Percentiles rank a stretch among this genome's conserved stretches.
Evolutionary conservation across 129 eudicot species (phyloP).

Genomic region (Heracleum sosnowskyi): DNA sequence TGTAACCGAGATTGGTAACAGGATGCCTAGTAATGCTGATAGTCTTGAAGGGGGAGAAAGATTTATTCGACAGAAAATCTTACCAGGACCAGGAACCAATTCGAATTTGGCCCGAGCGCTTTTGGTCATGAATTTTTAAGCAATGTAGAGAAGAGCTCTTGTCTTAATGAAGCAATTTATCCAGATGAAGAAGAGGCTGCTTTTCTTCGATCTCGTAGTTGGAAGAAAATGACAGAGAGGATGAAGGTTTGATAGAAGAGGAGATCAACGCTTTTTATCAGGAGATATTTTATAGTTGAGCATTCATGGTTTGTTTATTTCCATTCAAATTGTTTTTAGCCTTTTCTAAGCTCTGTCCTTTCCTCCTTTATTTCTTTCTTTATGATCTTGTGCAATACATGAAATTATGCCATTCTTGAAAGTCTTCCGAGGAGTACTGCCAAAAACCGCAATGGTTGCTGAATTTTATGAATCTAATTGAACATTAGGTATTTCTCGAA

Average conservation of each 20-base stretch:
- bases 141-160: conserved; percentile 20
- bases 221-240: conserved; percentile 56
- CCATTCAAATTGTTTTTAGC: neutral
- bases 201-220: conserved; percentile 65
- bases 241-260: conserved; percentile 60
- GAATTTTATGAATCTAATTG: conserved; percentile 17
- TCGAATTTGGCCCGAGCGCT: no score
- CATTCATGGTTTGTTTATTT: neutral
- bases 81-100: no score
- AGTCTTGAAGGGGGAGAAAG: conserved; percentile 5
- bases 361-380: neutral
- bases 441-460: conserved; percentile 16
- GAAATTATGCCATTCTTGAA: conserved; percentile 33
- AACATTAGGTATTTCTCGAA: neutral
- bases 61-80: no score
- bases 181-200: conserved; percentile 62
- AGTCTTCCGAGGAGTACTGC: conserved; percentile 20
- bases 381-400: conserved; percentile 25
- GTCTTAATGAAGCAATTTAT: conserved; percentile 21
- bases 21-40: conserved; percentile 16
- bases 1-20: conserved; percentile 23
- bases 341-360: neutral
- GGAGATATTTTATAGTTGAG: conserved; percentile 26
- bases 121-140: conserved; percentile 6
- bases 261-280: conserved; percentile 58